phyloP scores from a whole-genome alignment of 2,329 filamentous ascomycete species.

The Daldinia sp. region DNA sequence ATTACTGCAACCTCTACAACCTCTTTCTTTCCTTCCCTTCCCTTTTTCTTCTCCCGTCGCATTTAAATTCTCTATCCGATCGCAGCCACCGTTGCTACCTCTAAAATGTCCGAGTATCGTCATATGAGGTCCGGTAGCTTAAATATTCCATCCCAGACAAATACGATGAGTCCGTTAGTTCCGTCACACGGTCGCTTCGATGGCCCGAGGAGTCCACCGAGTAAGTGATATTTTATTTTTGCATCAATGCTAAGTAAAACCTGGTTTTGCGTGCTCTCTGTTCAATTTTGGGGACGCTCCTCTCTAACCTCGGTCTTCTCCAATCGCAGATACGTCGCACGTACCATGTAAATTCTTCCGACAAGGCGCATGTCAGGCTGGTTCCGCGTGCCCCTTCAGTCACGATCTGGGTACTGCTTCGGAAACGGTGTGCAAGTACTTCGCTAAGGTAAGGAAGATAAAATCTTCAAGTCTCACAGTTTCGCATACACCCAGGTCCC shows the following conservation, averaged over 20 bases:
- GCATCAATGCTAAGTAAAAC: neutral
- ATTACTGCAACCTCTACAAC: slow-evolving; percentile 29
- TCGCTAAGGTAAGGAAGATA: slow-evolving; percentile 81
- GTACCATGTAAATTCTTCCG: slow-evolving; percentile 99
- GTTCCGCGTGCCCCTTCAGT: slow-evolving; percentile 94
- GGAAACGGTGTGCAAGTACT: slow-evolving; percentile 98
- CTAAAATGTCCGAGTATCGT: slow-evolving; percentile 64
- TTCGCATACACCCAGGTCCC: neutral
- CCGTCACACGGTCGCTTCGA: slow-evolving; percentile 63
- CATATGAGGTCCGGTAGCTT: slow-evolving; percentile 70
- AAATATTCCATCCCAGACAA: slow-evolving; percentile 60
- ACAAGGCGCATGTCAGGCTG: slow-evolving; percentile 95
- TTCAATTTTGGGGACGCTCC: slow-evolving; percentile 8
- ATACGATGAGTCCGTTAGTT: slow-evolving; percentile 54
- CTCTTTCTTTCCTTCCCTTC: slow-evolving; percentile 24
- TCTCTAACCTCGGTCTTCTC: slow-evolving; percentile 38
- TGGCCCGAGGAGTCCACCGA: slow-evolving; percentile 72
- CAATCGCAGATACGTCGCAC: slow-evolving; percentile 83
- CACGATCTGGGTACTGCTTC: slow-evolving; percentile 88
- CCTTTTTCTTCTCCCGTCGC: slow-evolving; percentile 18
- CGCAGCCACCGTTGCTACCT: slow-evolving; percentile 33
- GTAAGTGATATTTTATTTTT: slow-evolving; percentile 57
- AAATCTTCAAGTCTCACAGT: neutral
- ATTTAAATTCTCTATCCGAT: slow-evolving; percentile 28
- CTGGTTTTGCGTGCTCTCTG: neutral